These are phyloP conservation scores for Lithospermum erythrorhizon DNA, from an alignment of 257 asterid species.

Conservation along the genomic window DNA sequence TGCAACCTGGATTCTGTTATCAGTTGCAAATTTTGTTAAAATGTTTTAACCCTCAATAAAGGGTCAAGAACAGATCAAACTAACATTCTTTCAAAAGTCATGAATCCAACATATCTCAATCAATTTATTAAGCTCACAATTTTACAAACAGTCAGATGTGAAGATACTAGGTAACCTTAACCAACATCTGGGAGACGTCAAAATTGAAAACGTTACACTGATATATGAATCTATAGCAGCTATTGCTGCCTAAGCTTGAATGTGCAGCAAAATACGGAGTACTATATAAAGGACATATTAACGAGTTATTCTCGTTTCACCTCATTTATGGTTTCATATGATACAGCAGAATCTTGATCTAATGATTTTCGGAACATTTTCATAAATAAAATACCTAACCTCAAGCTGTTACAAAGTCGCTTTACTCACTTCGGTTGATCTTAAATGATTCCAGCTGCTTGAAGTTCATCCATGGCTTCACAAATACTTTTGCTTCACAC, in stretches of 20 bases:
- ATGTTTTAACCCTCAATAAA: no score
- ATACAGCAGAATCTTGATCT: no score
- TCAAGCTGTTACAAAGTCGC: slow-evolving; percentile 10
- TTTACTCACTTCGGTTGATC: background rate
- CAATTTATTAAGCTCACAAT: background rate
- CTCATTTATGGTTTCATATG: no score
- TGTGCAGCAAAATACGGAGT: no score
- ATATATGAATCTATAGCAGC: background rate
- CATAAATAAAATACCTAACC: slow-evolving; percentile 8
- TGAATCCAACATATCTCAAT: no score
- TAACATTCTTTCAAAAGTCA: no score
- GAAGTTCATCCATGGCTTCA: slow-evolving; percentile 54
- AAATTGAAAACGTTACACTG: no score
- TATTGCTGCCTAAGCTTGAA: background rate
- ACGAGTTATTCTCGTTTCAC: background rate
- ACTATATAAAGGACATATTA: background rate
- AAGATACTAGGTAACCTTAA: background rate
- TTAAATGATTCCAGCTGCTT: slow-evolving; percentile 44
- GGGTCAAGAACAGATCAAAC: no score
- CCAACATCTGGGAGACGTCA: background rate
- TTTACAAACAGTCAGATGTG: background rate
- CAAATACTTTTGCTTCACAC: slow-evolving; percentile 50
- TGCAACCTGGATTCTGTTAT: no score
- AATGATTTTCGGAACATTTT: no score
- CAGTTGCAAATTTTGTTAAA: no score